Evolutionary conservation across 495 filamentous ascomycete species (phyloP), one percentile per base, ranked within the genome.

Genomic region (Neurospora sp.): DNA sequence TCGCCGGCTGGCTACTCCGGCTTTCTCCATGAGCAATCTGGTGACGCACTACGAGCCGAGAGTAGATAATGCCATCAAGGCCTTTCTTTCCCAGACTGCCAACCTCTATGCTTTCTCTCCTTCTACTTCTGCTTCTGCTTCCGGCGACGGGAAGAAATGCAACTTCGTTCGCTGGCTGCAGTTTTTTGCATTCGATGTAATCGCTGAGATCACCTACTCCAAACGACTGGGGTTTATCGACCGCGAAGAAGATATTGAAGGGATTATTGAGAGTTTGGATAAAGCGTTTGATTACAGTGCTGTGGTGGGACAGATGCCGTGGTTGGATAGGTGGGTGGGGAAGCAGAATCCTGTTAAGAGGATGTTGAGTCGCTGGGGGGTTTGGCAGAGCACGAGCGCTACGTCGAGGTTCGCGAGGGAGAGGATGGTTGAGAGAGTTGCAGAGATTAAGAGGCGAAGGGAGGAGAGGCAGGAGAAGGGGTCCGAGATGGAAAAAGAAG

Each of bases 181-280:
- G 74, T 89, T 83, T 69, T 90, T 87, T 74, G 87, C 88, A 0
- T 89, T 89, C 74, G 89, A 90, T 73, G 88, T 90, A 2, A 88
- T 90, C 71, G 86, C 86, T 13, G 78, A 84, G 39, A 85, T 90
- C 66, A 88, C 86, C 0, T 90, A 86, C 72, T 87, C 85, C 2
- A 81, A 86, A 39, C 81, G 85, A 24, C 86, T 89, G 72, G 86
- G 87, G 0, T 88, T 88, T 74, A 79, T 89, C 3, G 86, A 88
- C 69, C 66, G 74, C 24, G 88, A 87, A 15, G 72, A 84, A 15
- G 88, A 89, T 39, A 83, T 87, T 38, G 82, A 84, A 28, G 86
- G 84, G 0, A 78, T 87, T 0, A 85, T 89, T 31, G 73, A 39
- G 0, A 83, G 81, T 0, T 79, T 87, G 5, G 80, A 85, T 59